Evolutionary conservation across 768 basidiomycete species (phyloP).

Genomic region (Phylloporus sp.): DNA sequence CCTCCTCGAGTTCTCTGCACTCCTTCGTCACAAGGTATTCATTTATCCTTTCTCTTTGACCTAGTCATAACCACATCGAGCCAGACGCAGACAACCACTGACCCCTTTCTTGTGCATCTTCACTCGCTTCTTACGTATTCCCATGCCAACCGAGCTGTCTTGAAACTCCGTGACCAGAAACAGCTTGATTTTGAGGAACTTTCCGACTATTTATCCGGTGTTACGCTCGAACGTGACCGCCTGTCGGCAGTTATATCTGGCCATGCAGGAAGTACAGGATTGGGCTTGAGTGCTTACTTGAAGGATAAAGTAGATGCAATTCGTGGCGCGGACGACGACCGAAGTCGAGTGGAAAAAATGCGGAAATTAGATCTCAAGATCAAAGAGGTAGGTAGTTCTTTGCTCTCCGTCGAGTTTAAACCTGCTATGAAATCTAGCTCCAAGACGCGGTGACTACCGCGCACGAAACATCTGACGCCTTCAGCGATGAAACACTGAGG

Average conservation of each 20-base stretch:
- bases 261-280: conserved; percentile 79
- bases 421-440: conserved; percentile 47
- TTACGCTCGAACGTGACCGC: conserved; percentile 89
- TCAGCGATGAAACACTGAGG: conserved; percentile 89
- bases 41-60: background rate
- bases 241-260: conserved; percentile 85
- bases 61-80: conserved; percentile 1
- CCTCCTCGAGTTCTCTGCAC: conserved; percentile 88
- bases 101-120: conserved; percentile 86
- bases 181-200: conserved; percentile 98
- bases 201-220: conserved; percentile 89
- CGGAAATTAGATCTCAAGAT: conserved; percentile 89
- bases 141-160: conserved; percentile 86
- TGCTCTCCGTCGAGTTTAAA: background rate
- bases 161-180: conserved; percentile 96
- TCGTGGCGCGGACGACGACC: conserved; percentile 89
- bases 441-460: conserved; percentile 95
- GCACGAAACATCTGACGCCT: conserved; percentile 93
- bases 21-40: conserved; percentile 78
- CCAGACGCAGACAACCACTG: conserved; percentile 86
- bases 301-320: conserved; percentile 91
- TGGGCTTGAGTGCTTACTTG: conserved; percentile 85
- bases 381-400: conserved; percentile 65
- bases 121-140: conserved; percentile 94
- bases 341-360: conserved; percentile 91